Evolutionary conservation across 306 rosid genomes (phyloP), one percentile per base, ranked within the genome.

Genomic region (Ammopiptanthus mongolicus): DNA sequence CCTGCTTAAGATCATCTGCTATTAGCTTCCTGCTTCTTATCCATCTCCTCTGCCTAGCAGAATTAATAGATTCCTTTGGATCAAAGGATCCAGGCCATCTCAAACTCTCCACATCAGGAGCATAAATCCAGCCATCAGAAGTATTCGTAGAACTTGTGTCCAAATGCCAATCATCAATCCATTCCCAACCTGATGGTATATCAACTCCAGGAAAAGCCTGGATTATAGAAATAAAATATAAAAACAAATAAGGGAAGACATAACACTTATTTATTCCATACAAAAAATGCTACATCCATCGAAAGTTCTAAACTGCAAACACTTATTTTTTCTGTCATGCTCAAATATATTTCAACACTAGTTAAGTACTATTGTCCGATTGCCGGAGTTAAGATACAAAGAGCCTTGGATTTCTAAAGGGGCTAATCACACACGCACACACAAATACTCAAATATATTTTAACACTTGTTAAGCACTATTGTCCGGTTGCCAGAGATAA

Each of bases 111-210:
- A 87, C 83, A 78, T 87, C 87, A 39, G 93, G 94, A 51, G 96
- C 95, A 83, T 83, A 93, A 73, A 82, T 82, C 96, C 98, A 93
- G 66, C 98, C 88, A 71, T 93, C 95, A 78, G 87, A 77, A 80
- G 81, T 81, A 76, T 80, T 81, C 11, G 75, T 57, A 76, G 95
- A 69, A 65, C 75, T 78, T 31, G 76, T 71, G 81, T 90, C 95
- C 93, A 93, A 81, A 86, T 93, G 93, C 95, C 98, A 90, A 84
- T 90, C 95, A 80, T 93, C 96, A 81, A 86, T 64, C 96, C 98
- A 93, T 75, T 93, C 92, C 95, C 98, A 93, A 59, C 94, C 91
- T 15, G 81, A 63, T 1, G 89, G 92, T 60, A 93, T 71, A 71
- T 87, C 94, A 76, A 82, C 84, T 46, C 48, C 82, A 33, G 87